Conservation (phyloP, 805 yeast genomes). For the Kluyveromyces lactis region DNA sequence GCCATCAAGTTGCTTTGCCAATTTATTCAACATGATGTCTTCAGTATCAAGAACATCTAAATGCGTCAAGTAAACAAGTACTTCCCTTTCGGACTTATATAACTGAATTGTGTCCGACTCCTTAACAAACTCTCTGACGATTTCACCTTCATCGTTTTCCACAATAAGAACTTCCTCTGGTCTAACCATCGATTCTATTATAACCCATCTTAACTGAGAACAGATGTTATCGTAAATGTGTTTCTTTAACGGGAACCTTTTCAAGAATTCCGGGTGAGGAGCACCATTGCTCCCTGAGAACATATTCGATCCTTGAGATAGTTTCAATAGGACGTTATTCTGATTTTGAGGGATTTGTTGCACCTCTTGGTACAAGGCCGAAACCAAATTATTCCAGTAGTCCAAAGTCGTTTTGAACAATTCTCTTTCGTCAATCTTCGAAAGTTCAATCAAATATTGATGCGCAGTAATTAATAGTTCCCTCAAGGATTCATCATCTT, state of each 20-base stretch:
- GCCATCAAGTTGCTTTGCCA: conserved; percentile 89
- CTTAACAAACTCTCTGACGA: conserved; percentile 92
- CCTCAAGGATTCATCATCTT: conserved; percentile 44
- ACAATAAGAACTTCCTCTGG: conserved; percentile 97
- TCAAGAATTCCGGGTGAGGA: conserved; percentile 69
- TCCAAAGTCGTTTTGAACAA: conserved; percentile 91
- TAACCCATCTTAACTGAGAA: conserved; percentile 80
- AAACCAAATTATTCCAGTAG: conserved; percentile 87
- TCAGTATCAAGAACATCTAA: conserved; percentile 92
- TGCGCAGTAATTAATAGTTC: conserved; percentile 65
- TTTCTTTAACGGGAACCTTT: conserved; percentile 76
- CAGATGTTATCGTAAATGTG: conserved; percentile 74
- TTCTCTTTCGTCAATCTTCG: conserved; percentile 91
- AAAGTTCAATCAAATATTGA: conserved; percentile 71
- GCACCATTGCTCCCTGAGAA: conserved; percentile 63
- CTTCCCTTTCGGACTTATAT: conserved; percentile 93
- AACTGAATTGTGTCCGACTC: conserved; percentile 95
- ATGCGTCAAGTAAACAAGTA: conserved; percentile 89
- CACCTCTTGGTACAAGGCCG: conserved; percentile 74
- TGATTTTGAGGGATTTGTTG: conserved; percentile 69
- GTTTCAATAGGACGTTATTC: conserved; percentile 68
- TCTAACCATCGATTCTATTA: conserved; percentile 95
- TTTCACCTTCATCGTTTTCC: conserved; percentile 98
- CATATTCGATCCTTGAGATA: conserved; percentile 34
- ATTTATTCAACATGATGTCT: conserved; percentile 83